Base-by-base conservation (phyloP, 2,329 filamentous ascomycete species). In the Cercospora nicotianae region DNA sequence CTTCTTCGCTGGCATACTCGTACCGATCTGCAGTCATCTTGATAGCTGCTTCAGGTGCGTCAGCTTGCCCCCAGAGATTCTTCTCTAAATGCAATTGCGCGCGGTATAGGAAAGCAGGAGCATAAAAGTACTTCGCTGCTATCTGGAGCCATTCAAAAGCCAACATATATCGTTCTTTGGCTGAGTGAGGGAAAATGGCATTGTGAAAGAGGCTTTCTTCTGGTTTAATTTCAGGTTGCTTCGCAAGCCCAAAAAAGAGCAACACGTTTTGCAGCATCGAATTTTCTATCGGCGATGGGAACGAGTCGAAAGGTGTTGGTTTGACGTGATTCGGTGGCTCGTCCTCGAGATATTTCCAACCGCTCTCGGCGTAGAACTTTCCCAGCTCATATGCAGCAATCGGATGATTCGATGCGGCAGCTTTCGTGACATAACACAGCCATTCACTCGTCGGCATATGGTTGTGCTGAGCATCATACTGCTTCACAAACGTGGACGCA, bases 361-460 rank as follows among this genome's bases (percentile, higher is more conserved):
- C 70, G 45, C 69, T 74, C 45, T 73, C 67, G 12, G 72, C 71
- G 67, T 83, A 83, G 72, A 80, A 83, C 18, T 74, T 67, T 1
- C 73, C 81, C 9, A 84, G 73, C 10, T 77, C 67, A 39, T 78
- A 75, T 30, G 77, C 78, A 8, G 82, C 81, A 63, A 77, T 76
- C 6, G 73, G 66, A 60, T 82, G 77, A 1, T 79, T 78, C 5
- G 78, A 79, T 10, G 79, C 77, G 3, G 82, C 82, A 2, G 82
- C 81, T 75, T 83, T 83, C 36, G 76, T 83, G 63, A 80, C 80
- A 69, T 80, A 79, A 66, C 78, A 78, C 8, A 83, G 73, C 82
- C 82, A 84, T 2, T 76, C 72, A 33, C 72, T 72, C 16, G 75
- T 79, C 28, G 71, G 67, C 30, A 70, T 68, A 2, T 75, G 71